phyloP scores from a whole-genome alignment of 148 eudicot genomes.

The Vaccinium corymbosum region DNA sequence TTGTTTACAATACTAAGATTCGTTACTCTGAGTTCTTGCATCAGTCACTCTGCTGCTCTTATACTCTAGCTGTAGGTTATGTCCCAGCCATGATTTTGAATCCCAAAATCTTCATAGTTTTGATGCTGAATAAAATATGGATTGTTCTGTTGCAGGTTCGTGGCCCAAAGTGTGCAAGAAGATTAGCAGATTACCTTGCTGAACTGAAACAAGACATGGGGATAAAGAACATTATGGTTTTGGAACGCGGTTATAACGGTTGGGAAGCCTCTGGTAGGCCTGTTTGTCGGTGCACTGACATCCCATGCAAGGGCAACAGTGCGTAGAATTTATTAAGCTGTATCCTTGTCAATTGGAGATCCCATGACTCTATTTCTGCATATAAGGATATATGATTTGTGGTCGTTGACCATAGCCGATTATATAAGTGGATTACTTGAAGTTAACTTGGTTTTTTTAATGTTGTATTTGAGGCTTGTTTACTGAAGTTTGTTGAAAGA shows the following conservation, averaged over 20 bases:
- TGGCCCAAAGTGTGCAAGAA: conserved; percentile 88
- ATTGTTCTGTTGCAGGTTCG: conserved; percentile 56
- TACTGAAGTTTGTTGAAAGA: neutral
- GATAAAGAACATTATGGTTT: conserved; percentile 60
- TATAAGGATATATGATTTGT: neutral
- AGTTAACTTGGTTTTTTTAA: neutral
- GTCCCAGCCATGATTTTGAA: neutral
- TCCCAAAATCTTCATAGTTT: neutral
- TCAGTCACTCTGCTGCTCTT: conserved; percentile 8
- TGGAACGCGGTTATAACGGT: conserved; percentile 87
- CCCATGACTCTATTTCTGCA: neutral
- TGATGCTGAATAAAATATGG: neutral
- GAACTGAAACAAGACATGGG: conserved; percentile 52
- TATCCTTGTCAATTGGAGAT: neutral
- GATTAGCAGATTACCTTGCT: conserved; percentile 64
- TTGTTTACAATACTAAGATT: too few species aligned
- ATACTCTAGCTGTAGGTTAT: neutral
- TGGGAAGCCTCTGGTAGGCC: conserved; percentile 97
- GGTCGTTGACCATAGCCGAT: neutral
- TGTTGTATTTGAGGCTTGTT: neutral
- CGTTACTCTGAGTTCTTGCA: neutral
- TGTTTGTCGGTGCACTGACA: conserved; percentile 68
- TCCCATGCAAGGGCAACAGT: conserved; percentile 7
- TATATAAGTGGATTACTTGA: neutral
- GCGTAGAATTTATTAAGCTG: conserved; percentile 15